A percentile compares a stretch with the other conserved stretches of the same genome.
These are phyloP conservation scores for Auriscalpium vulgare DNA, from an alignment of 768 basidiomycete species.

Conservation along the genomic window DNA sequence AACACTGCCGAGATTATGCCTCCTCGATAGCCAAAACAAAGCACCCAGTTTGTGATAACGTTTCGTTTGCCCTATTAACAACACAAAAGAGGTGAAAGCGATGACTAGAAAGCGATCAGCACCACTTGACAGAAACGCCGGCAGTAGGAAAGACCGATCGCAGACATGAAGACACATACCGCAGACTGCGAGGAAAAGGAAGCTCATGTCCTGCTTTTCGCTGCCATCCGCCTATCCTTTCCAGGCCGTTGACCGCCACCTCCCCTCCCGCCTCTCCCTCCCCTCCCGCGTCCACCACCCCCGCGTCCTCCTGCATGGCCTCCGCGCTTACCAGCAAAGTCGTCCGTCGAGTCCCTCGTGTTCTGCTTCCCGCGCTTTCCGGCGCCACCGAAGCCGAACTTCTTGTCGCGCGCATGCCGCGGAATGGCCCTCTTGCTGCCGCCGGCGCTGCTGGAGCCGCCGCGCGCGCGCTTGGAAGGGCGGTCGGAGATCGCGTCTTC, in stretches of 20 bases:
- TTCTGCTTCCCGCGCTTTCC: conserved; percentile 73
- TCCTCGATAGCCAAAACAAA: no score
- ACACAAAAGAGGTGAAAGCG: no score
- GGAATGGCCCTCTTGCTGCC: conserved; percentile 29
- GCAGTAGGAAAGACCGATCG: no score
- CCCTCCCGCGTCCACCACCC: conserved; percentile 23
- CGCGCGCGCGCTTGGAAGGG: conserved; percentile 45
- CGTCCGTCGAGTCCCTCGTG: conserved; percentile 71
- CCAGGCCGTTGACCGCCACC: conserved; percentile 41
- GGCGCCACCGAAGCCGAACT: conserved; percentile 75
- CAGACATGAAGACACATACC: no score
- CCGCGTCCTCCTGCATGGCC: conserved; percentile 21
- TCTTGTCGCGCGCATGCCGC: conserved; percentile 61
- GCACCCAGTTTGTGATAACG: no score
- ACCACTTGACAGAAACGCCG: no score
- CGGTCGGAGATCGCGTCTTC: conserved; percentile 82
- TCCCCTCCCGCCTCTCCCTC: conserved; percentile 21
- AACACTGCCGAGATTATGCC: no score
- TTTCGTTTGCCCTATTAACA: no score
- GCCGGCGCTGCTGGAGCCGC: conserved; percentile 21
- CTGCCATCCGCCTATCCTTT: conserved; percentile 46
- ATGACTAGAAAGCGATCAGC: no score
- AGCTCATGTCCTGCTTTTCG: conserved; percentile 20
- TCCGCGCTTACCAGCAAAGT: conserved; percentile 42
- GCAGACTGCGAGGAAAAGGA: no score